Percentiles rank a stretch among this genome's conserved stretches.
phyloP scores from a whole-genome alignment of 192 early-diverging fungal genomes.

The Rhizophagus prolifer region DNA sequence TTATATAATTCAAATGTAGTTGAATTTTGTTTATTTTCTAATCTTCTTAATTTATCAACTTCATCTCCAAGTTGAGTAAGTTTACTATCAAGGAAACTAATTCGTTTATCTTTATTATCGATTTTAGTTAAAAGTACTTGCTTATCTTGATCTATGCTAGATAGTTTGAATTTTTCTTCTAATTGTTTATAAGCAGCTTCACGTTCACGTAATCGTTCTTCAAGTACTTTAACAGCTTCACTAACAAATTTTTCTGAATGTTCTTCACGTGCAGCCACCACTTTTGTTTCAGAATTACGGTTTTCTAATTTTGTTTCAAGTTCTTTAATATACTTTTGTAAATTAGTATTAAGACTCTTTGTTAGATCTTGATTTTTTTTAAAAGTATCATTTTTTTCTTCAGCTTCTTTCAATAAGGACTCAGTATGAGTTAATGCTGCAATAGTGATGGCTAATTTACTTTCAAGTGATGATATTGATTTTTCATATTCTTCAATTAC shows the following conservation, averaged over 20 bases:
- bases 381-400: conserved; percentile 39
- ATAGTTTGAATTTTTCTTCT: background rate
- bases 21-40: background rate
- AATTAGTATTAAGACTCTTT: background rate
- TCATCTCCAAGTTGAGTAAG: background rate
- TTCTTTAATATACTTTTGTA: conserved; percentile 20
- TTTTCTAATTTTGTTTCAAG: conserved; percentile 11
- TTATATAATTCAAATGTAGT: background rate
- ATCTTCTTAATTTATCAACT: background rate
- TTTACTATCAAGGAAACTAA: background rate
- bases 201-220: background rate
- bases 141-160: background rate
- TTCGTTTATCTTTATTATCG: background rate
- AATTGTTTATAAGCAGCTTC: background rate
- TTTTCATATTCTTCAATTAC: conserved; percentile 61
- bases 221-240: background rate
- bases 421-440: conserved; percentile 60
- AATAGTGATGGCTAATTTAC: conserved; percentile 51
- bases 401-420: conserved; percentile 52
- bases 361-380: conserved; percentile 1
- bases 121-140: background rate
- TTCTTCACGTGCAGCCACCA: background rate
- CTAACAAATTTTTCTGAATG: conserved; percentile 2
- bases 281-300: background rate
- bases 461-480: conserved; percentile 59